phyloP scores from a whole-genome alignment of 441 rosid genomes.

The Adansonia gregorii region DNA sequence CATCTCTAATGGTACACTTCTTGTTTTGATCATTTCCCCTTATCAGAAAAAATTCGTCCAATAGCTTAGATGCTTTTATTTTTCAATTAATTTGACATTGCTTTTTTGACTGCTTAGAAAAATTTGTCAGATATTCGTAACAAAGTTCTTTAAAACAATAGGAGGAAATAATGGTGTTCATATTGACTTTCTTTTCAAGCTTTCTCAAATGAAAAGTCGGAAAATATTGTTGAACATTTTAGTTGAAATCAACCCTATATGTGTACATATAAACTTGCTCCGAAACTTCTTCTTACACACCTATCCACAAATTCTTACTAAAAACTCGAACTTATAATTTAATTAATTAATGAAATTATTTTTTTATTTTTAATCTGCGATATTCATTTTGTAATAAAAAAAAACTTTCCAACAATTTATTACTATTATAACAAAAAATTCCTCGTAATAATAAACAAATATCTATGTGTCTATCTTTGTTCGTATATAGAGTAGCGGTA shows the following conservation, averaged over 20 bases:
- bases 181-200: slow-evolving; percentile 2
- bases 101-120: not conserved
- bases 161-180: not conserved
- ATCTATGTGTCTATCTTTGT: not conserved
- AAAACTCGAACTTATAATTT: too few relatives aligned
- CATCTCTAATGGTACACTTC: slow-evolving; percentile 22
- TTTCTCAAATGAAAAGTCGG: not conserved
- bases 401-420: too few relatives aligned
- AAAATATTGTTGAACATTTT: slow-evolving; percentile 1
- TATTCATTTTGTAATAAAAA: too few relatives aligned
- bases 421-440: not conserved
- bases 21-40: not conserved
- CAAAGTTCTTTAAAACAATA: not conserved
- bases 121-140: not conserved
- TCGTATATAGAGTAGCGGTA: not conserved
- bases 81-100: not conserved
- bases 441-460: not conserved
- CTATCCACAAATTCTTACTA: not conserved
- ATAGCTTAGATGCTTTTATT: not conserved
- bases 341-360: too few relatives aligned
- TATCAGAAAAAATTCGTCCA: not conserved
- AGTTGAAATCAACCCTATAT: not conserved
- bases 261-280: not conserved
- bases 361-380: too few relatives aligned
- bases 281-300: slow-evolving; percentile 6